phyloP scores from a whole-genome alignment of 2,329 filamentous ascomycete species.

The Zasmidium citrigriseum region DNA sequence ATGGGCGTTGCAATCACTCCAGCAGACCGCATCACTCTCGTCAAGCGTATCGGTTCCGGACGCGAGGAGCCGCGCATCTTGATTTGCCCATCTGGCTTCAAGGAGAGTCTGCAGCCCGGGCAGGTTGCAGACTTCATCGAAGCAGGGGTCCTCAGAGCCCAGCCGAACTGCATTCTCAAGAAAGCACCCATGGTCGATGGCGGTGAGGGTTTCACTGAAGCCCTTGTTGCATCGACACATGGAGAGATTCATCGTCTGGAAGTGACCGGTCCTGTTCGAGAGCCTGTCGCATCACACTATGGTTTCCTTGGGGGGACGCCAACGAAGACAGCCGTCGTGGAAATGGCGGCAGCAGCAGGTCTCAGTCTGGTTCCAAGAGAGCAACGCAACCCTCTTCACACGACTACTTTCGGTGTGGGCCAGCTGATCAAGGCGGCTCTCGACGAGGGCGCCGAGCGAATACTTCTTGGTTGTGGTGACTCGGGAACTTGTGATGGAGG shows the following conservation, averaged over 20 bases:
- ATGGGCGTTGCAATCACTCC: constrained; percentile 15
- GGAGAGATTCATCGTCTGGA: constrained; percentile 41
- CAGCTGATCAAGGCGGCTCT: constrained; percentile 51
- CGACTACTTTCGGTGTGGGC: constrained; percentile 56
- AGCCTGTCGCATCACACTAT: constrained; percentile 47
- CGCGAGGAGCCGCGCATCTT: constrained; percentile 43
- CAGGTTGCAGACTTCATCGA: constrained; percentile 55
- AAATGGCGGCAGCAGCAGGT: constrained; percentile 57
- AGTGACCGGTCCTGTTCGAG: constrained; percentile 49
- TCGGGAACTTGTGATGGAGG: constrained; percentile 58
- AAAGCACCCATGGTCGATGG: constrained; percentile 57
- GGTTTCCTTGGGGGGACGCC: constrained; percentile 43
- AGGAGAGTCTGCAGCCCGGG: constrained; percentile 53
- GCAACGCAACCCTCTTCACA: constrained; percentile 49
- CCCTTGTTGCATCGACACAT: constrained; percentile 46
- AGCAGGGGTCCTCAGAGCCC: constrained; percentile 47
- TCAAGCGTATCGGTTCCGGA: constrained; percentile 9
- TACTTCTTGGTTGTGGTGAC: constrained; percentile 56
- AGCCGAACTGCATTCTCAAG: constrained; percentile 40
- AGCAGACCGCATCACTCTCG: constrained; percentile 13
- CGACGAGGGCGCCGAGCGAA: constrained; percentile 46
- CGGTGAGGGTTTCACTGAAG: constrained; percentile 54
- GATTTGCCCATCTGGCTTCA: constrained; percentile 57
- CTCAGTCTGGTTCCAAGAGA: constrained; percentile 51
- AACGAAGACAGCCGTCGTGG: constrained; percentile 49